Evolutionary conservation across 2,329 filamentous ascomycete species (phyloP).

Genomic region (Cadophora malorum): DNA sequence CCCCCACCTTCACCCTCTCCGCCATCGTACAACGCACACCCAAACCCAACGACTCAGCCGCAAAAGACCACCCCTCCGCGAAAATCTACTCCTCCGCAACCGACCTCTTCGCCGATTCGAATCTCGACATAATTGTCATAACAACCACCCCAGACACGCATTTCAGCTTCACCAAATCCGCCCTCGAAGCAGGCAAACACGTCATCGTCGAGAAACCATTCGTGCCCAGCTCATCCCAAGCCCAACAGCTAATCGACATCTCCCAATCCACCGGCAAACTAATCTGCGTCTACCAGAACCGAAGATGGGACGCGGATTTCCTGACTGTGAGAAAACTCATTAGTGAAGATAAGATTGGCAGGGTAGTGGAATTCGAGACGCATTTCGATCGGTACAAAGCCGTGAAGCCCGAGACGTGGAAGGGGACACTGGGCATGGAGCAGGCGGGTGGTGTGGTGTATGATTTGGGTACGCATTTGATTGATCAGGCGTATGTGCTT

Average conservation of each 20-base stretch:
- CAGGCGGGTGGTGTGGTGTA: conserved; percentile 73
- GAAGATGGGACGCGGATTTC: conserved; percentile 81
- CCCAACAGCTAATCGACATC: conserved; percentile 60
- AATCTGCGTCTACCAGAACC: conserved; percentile 54
- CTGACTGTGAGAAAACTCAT: conserved; percentile 71
- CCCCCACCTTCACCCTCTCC: conserved; percentile 70
- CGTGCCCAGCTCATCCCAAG: conserved; percentile 73
- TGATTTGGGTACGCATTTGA: conserved; percentile 77
- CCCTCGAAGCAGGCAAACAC: conserved; percentile 75
- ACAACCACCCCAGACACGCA: conserved; percentile 76
- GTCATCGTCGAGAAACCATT: conserved; percentile 86
- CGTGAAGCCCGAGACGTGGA: conserved; percentile 68
- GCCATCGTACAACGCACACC: conserved; percentile 79
- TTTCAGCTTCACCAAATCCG: conserved; percentile 67
- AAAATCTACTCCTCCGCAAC: conserved; percentile 69
- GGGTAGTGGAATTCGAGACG: conserved; percentile 78
- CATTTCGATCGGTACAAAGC: conserved; percentile 80
- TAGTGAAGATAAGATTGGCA: conserved; percentile 64
- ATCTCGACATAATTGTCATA: conserved; percentile 73
- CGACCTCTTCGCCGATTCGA: conserved; percentile 68
- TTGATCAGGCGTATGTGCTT: conserved; percentile 75
- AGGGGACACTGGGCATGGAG: conserved; percentile 62
- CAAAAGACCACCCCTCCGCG: conserved; percentile 68
- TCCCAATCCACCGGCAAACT: conserved; percentile 48
- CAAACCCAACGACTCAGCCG: conserved; percentile 67